Base-by-base conservation (phyloP, 306 rosid genomes). In the Begonia peltatifolia region DNA sequence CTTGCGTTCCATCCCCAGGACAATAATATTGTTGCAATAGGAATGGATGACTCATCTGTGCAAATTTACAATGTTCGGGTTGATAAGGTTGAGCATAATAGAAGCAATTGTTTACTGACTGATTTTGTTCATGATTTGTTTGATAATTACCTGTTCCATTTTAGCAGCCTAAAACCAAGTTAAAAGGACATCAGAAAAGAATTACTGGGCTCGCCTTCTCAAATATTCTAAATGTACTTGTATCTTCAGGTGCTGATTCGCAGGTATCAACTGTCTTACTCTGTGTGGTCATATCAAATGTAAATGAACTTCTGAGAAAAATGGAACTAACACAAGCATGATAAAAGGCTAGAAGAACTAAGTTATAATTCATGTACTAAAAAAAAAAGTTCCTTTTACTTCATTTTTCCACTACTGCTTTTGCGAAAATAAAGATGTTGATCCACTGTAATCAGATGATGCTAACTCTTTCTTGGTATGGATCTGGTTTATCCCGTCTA, bases 1-100 rank as follows among this genome's bases (percentile, higher is more conserved):
- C 83, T 92, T 64, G 99, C 96, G 23, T 92, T 92, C 73, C 99
- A 92, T 72, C 99, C 99, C 52, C 96, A 86, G 70, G 99, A 92
- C 76, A 92, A 92, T 70, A 92, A 92, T 76, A 83, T 92, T 50
- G 86, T 92, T 64, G 99, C 99, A 50, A 87, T 92, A 62, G 99
- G 99, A 74, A 92, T 87, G 99, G 99, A 92, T 14, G 99, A 92
- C 65, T 83, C 99, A 53, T 69, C 94, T 42, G 87, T 92, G 59
- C 99, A 92, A 65, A 92, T 92, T 63, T 92, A 92, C 60, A 92
- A 92, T 64, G 99, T 92, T 56, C 69, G 99, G 67, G 88, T 87
- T 60, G 99, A 87, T 60, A 94, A 83, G 96, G 99, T 92, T 59
- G 58, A 14, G 58, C 38, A 16, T 49, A 56, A 23, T 30, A 30